Base-by-base conservation (phyloP, 2,329 filamentous ascomycete genomes). In the Botrytis squamosa region DNA sequence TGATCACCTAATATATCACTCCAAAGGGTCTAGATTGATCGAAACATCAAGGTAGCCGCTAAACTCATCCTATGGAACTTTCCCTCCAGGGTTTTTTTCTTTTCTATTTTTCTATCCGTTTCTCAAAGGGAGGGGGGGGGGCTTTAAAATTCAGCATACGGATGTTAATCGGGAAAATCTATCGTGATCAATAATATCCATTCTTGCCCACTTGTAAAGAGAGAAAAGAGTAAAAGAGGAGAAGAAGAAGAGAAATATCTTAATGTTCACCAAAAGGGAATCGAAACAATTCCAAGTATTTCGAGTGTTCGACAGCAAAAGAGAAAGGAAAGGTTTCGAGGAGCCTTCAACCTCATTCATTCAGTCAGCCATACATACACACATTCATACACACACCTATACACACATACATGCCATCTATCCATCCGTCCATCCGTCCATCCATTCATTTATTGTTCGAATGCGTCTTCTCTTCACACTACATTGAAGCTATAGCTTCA, bases 11-110 rank as follows among this genome's bases (percentile, higher is more conserved):
- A 36, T 25, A 18, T 3, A 64, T n/a, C 25, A 33, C 62, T 42
- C 5, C 16, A 42, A 44, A 42, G n/a, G n/a, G 62, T 64, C 62
- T 64, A 64, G 62, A 64, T 64, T 42, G 62, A 44, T 64, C 62
- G 62, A 44, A 64, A 64, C 18, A 64, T 64, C 9, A 63, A 63
- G 59, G 36, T n/a, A 29, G 60, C 60, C 60, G 38, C 60, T 63
- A 62, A 62, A 62, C 22, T 40, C 59, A 62, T 36, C 59, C 59
- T 62, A 38, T 40, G 59, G 59, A 62, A 25, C 59, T 62, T 63
- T 20, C 25, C 38, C 38, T 42, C 25, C 25, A 63, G 60, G 60
- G 36, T 63, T 40, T 62, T 33, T 60, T 60, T 4, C 38, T 2
- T 18, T 57, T 57, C 52, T 18, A 57, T 29, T 18, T n/a, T 57